Percentiles rank a stretch among this genome's conserved stretches.
These are phyloP conservation scores for Aspergillus tamarii DNA, from an alignment of 2,329 filamentous ascomycete genomes.

Conservation along the genomic window DNA sequence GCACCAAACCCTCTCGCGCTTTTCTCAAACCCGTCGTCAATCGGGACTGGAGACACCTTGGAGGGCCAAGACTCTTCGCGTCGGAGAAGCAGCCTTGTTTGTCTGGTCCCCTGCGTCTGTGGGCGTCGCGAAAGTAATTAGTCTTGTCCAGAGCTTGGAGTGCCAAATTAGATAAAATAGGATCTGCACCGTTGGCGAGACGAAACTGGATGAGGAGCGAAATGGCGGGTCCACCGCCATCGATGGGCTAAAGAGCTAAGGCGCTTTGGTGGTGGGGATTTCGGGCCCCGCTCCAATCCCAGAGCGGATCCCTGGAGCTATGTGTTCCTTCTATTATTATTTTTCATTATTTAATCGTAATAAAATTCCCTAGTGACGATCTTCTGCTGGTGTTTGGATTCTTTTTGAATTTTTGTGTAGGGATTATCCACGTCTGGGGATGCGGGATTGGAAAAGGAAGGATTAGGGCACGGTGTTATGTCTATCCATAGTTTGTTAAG, in stretches of 20 bases:
- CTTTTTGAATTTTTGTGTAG: not conserved
- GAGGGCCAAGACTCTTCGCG: constrained; percentile 6
- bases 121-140: not conserved
- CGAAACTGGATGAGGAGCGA: constrained; percentile 12
- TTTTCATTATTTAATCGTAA: not conserved
- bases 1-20: not conserved
- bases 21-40: not conserved
- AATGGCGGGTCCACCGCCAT: constrained; percentile 15
- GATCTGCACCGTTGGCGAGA: constrained; percentile 19
- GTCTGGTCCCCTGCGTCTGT: constrained; percentile 1
- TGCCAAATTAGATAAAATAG: constrained; percentile 5
- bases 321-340: not conserved
- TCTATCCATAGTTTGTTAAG: not conserved
- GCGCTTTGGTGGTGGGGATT: constrained; percentile 8
- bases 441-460: not conserved
- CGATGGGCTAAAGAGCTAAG: constrained; percentile 11
- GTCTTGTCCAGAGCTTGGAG: constrained; percentile 1
- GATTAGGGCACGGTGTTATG: not conserved
- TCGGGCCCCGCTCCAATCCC: constrained; percentile 8
- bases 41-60: not conserved
- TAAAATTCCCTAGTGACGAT: not conserved
- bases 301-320: constrained; percentile 4
- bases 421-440: not conserved
- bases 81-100: constrained; percentile 12
- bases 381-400: not conserved